phyloP scores from a whole-genome alignment of 306 rosid species.

The Inga oerstediana region DNA sequence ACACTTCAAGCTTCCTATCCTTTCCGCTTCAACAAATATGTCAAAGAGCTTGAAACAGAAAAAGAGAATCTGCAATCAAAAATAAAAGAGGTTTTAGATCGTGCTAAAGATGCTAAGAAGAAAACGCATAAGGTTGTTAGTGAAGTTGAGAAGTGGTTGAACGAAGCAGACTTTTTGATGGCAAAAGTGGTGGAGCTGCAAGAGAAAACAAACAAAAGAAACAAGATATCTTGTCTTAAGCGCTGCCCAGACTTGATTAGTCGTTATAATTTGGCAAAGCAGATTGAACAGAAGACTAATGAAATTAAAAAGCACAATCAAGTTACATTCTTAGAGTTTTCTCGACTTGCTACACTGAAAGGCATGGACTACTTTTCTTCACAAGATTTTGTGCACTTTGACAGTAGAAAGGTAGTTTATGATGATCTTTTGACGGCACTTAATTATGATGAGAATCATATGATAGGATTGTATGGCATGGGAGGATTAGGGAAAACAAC shows the following conservation, averaged over 20 bases:
- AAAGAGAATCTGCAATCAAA: not conserved
- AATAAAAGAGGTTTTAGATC: not conserved
- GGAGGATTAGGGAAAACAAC: slow-evolving; percentile 3
- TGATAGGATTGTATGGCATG: slow-evolving; percentile 1
- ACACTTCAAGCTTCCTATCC: not conserved
- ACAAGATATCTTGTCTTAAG: not conserved
- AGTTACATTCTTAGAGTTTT: not conserved
- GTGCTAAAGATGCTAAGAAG: not conserved
- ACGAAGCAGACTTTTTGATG: not conserved
- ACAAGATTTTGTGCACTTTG: not conserved
- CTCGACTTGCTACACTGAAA: not conserved
- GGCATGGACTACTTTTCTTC: not conserved
- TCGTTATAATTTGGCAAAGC: not conserved
- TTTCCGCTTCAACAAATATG: not conserved
- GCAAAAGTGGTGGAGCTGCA: not conserved
- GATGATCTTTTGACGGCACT: not conserved
- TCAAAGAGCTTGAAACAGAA: not conserved
- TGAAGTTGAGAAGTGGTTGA: not conserved
- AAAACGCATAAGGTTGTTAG: not conserved
- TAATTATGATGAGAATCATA: not conserved
- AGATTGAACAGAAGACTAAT: not conserved
- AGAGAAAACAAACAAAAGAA: not conserved
- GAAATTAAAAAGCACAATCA: not conserved
- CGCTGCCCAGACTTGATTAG: not conserved
- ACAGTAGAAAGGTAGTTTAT: not conserved